Evolutionary conservation across 2,329 filamentous ascomycete species (phyloP), one percentile per base, ranked within the genome.

Genomic region (Westerdykella aurantiaca): DNA sequence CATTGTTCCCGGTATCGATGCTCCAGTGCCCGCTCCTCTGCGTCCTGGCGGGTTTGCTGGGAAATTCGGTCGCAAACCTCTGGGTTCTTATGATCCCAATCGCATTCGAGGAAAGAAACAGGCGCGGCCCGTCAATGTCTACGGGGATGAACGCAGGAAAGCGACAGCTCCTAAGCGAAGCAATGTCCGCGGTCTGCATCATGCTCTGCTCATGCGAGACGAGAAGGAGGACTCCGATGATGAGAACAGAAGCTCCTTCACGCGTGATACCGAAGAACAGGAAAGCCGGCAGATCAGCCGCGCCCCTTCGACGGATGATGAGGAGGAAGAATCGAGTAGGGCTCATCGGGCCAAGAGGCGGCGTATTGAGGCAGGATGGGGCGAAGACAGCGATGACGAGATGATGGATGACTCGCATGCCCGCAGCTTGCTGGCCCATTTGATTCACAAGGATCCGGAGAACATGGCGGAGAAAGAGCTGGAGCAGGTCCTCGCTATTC

Each of bases 181-280:
- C 48, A 78, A 82, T 18, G 73, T 77, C 13, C 81, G 89, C 42
- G 86, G 88, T 6, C 76, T 97, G 14, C 88, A 95, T 63, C 85
- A 95, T 68, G 80, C 83, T 29, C 74, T 93, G 49, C 79, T 85
- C 51, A 79, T 85, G 60, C 80, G 85, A 49, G 86, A 85, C 50
- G 84, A 88, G 34, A 86, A 85, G 31, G 88, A 96, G 63, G 94
- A 88, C 0, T 90, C 95, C 51, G 90, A 76, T 43, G 73, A 94
- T 53, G 89, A 96, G 50, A 79, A 79, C 38, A 70, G 76, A 39
- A 84, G 79, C 29, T 81, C 85, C 11, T 68, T 83, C 39, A 80
- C 79, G 11, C 77, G 83, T 37, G 88, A 90, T 61, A 94, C 87
- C 0, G 90, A 95, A 61, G 90, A 93, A 52, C 82, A 82, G 29